Percentiles rank a stretch among this genome's conserved stretches.
Conservation (phyloP, 179 eudicot species). For the Beta corolliflora region DNA sequence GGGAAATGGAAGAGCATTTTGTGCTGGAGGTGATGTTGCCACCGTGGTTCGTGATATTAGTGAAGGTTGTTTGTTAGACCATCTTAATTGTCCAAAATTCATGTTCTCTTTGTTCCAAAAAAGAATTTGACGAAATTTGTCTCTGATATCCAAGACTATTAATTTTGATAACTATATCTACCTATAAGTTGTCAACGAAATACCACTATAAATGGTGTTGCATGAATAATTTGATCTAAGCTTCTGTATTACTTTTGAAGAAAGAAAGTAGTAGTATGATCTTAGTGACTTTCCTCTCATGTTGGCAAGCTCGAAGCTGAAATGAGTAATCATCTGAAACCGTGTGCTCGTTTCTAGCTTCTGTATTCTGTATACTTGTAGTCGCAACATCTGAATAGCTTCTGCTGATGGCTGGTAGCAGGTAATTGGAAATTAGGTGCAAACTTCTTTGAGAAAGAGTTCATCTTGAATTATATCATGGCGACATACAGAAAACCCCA, state of each 20-base stretch:
- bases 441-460: slow-evolving; percentile 56
- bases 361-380: neutral
- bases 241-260: neutral
- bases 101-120: neutral
- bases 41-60: slow-evolving; percentile 58
- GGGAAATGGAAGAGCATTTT: slow-evolving; percentile 89
- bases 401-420: slow-evolving; percentile 38
- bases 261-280: neutral
- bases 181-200: neutral
- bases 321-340: neutral
- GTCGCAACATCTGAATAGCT: neutral
- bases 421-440: slow-evolving; percentile 80
- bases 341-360: neutral
- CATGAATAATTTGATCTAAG: neutral
- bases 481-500: slow-evolving; percentile 81
- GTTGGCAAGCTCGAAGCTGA: neutral
- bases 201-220: neutral
- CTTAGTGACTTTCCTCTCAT: neutral
- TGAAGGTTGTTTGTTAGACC: slow-evolving; percentile 47
- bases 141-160: neutral
- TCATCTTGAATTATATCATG: slow-evolving; percentile 65
- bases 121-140: neutral
- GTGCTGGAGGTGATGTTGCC: slow-evolving; percentile 90
- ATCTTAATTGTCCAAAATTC: neutral
- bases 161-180: neutral